Evolutionary conservation across 192 early-diverging fungal species (phyloP), one percentile per base, ranked within the genome.

Genomic region (Glomus cerebriforme): DNA sequence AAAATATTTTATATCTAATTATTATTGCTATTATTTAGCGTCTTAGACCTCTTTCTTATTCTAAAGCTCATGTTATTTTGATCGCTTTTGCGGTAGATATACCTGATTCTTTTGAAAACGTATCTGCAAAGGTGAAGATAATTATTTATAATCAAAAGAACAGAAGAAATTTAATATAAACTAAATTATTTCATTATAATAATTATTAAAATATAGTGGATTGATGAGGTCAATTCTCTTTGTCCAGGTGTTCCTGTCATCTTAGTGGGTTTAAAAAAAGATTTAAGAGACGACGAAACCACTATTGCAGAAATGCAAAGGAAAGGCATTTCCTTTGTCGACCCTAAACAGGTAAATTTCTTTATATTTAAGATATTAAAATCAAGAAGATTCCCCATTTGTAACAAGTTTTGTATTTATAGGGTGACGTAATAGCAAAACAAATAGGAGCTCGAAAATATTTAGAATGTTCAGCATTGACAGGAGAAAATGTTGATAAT

Each of bases 61-160:
- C 95, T 27, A 95, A 96, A 85, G 92, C 96, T 13, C 91, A 97
- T 86, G 94, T 96, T 59, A 94, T 99, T 77, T 85, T 99, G 76
- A 95, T 99, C 78, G 95, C 94, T 81, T 98, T 96, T 83, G 90
- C 95, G 72, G 91, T 98, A 58, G 94, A 93, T 78, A 89, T 92
- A 35, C 91, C 91, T 19, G 91, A 92, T 77, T 94, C 93, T 65
- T 92, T 95, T 59, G 93, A 95, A 27, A 97, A 95, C 81, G 90
- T 96, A 31, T 81, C 85, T 81, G 92, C 92, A 67, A 90, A 90
- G 85, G 88, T 88, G 82, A 37, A 6, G 24, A 13, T 45, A 34
- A 45, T 4, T 3, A 45, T 12, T 43, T 35, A 27, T 45, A 49
- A 31, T 10, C 10, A 12, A 27, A 45, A 10, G 10, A 54, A 49